Base-by-base conservation (phyloP, 2,329 filamentous ascomycete species). In the Fusarium bactridioides region DNA sequence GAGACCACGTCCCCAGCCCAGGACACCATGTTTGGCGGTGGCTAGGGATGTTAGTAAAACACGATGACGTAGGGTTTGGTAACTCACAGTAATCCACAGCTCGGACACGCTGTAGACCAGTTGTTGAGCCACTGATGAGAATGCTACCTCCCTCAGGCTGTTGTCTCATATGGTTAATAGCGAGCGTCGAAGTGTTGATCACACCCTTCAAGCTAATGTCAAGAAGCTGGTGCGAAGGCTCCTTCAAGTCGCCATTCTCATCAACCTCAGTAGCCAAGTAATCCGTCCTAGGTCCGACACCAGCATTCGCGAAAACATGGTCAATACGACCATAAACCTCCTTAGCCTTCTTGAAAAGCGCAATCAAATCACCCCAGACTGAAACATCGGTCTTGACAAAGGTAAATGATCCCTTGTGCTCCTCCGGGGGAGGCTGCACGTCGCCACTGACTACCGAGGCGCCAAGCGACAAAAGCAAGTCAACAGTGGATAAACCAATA, bases 321-420 rank as follows among this genome's bases (percentile, higher is more conserved):
- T 93, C 93, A 67, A 95, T 88, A 69, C 93, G 92, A 76, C 94
- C 93, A 70, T 93, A 88, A 58, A 93, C 90, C 16, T 83, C 79
- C 64, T 84, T 83, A 4, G 87, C 80, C 61, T 82, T 78, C 61
- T 85, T 85, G 81, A 90, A 91, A 16, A 90, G 81, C 1, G 80
- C 78, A 18, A 83, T 78, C 13, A 89, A 82, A 12, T 86, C 84
- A 7, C 78, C 69, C 88, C 88, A 90, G 21, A 80, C 77, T 3
- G 83, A 80, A 4, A 89, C 86, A 67, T 89, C 81, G 7, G 84
- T 83, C 66, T 82, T 75, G 38, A 85, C 70, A 61, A 85, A 82
- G 3, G 74, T 60, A 62, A 84, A 82, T 6, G 72, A 43, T 9
- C 66, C 64, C 19, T 65, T 44, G 16, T 74, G 74, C 16, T 70